These are phyloP conservation scores for Brettanomyces nanus DNA, from an alignment of 805 yeast species.

Conservation along the genomic window DNA sequence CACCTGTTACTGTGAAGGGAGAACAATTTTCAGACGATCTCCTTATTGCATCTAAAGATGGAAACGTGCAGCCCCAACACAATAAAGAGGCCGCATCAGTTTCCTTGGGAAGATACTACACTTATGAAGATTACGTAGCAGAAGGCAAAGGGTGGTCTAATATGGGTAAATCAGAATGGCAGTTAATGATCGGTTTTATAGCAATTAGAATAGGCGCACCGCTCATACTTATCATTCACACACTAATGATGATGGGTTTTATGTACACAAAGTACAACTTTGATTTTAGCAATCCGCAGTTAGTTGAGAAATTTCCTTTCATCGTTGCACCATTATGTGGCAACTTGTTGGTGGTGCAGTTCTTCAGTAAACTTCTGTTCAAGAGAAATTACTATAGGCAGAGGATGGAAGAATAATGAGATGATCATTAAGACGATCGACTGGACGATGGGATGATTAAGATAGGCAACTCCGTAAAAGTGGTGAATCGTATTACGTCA, in stretches of 20 bases:
- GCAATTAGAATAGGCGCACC: constrained; percentile 21
- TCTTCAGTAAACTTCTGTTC: constrained; percentile 19
- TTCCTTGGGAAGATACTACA: not conserved
- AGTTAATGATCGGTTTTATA: constrained; percentile 19
- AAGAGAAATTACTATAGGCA: constrained; percentile 16
- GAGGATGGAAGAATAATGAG: too few relatives aligned
- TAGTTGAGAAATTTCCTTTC: constrained; percentile 11
- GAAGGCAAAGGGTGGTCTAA: constrained; percentile 1
- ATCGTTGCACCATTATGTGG: constrained; percentile 13
- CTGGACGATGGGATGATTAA: too few relatives aligned
- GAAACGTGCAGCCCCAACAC: not conserved
- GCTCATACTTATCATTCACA: constrained; percentile 19
- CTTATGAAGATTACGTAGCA: constrained; percentile 1
- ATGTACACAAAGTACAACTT: constrained; percentile 15
- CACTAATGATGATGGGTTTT: constrained; percentile 10
- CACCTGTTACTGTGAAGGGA: too few relatives aligned
- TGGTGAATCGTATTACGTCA: too few relatives aligned
- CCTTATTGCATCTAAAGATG: constrained; percentile 11
- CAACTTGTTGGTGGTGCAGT: constrained; percentile 20
- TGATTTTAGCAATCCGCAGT: constrained; percentile 6
- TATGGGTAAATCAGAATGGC: constrained; percentile 11
- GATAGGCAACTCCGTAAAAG: too few relatives aligned
- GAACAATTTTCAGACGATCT: constrained; percentile 13
- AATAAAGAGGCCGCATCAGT: not conserved
- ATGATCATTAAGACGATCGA: too few relatives aligned